phyloP scores from a whole-genome alignment of 164 flowering plant genomes.

The Aristolochia contorta region DNA sequence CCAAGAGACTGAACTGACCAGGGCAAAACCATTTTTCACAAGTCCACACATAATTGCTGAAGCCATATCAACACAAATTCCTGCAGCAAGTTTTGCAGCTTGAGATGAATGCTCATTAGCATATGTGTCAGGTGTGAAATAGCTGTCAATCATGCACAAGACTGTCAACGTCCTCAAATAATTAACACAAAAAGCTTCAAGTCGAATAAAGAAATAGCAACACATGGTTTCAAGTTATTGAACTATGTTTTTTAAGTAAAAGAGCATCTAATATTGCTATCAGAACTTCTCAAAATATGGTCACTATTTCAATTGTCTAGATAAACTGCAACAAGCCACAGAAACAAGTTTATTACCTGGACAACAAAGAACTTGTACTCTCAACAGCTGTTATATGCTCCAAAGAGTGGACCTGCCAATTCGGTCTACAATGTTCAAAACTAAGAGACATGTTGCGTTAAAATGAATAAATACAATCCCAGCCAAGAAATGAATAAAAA shows the following conservation, averaged over 20 bases:
- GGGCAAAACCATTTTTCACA: constrained; percentile 91
- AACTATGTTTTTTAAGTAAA: too few relatives aligned
- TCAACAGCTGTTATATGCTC: constrained; percentile 80
- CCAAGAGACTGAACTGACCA: constrained; percentile 36
- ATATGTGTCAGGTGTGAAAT: constrained; percentile 94
- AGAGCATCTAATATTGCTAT: not conserved
- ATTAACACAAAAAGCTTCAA: not conserved
- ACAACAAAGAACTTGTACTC: constrained; percentile 38
- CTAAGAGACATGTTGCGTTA: too few relatives aligned
- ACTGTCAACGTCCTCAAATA: not conserved
- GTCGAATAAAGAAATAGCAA: not conserved
- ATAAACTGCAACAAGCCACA: not conserved
- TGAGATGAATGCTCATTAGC: constrained; percentile 89
- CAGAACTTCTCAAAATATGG: too few relatives aligned
- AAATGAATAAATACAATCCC: too few relatives aligned
- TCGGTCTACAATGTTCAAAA: too few relatives aligned
- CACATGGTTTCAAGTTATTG: too few relatives aligned
- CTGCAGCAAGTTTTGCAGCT: constrained; percentile 97
- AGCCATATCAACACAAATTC: constrained; percentile 93
- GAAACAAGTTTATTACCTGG: constrained; percentile 39
- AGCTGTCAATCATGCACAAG: constrained; percentile 38
- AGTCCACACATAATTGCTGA: constrained; percentile 54
- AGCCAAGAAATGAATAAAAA: too few relatives aligned
- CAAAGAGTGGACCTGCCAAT: constrained; percentile 58
- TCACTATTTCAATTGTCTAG: too few relatives aligned